These are phyloP conservation scores for Durio zibethinus DNA, from an alignment of 345 rosid genomes.

Conservation along the genomic window DNA sequence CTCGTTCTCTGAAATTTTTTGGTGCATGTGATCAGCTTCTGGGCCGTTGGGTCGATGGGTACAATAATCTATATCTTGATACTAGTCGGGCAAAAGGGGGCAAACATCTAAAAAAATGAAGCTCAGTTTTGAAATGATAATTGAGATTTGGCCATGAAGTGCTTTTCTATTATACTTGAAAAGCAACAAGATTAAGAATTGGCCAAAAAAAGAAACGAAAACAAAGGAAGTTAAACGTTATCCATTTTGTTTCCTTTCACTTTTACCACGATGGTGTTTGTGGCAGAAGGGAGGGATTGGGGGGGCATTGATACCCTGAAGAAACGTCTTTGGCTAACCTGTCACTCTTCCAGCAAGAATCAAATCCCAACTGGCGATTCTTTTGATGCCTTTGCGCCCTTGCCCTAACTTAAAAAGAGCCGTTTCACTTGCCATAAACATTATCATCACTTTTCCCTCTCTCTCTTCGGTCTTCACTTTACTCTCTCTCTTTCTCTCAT, in stretches of 20 bases:
- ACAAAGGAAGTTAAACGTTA: neutral
- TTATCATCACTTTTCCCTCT: neutral
- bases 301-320: neutral
- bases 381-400: neutral
- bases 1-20: too few relatives aligned
- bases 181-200: neutral
- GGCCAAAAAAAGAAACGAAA: neutral
- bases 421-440: neutral
- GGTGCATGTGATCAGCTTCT: too few relatives aligned
- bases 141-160: neutral
- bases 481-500: neutral
- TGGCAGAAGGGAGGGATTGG: neutral
- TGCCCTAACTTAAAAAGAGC: neutral
- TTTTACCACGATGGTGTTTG: neutral
- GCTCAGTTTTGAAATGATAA: neutral
- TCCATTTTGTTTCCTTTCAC: neutral
- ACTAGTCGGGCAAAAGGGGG: too few relatives aligned
- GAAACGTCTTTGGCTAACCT: neutral
- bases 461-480: neutral
- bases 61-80: too few relatives aligned
- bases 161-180: neutral
- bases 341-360: neutral
- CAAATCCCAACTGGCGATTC: neutral
- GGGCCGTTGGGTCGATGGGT: too few relatives aligned
- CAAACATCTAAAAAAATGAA: neutral